Evolutionary conservation across 441 rosid species (phyloP).

Genomic region (Cnidoscolus chayamansa): DNA sequence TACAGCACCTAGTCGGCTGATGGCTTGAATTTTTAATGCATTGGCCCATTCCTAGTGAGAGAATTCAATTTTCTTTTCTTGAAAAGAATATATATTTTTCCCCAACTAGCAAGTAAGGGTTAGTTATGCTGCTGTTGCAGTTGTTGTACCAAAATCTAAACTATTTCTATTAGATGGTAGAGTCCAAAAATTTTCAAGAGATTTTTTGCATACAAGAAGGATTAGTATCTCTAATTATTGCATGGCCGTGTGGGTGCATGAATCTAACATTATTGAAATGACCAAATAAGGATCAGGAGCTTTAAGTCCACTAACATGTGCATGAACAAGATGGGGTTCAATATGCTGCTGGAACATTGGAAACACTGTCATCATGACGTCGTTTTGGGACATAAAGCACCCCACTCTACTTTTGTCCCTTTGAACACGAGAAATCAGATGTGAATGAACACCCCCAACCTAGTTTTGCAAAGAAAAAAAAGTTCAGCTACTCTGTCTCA

Average conservation of each 20-base stretch:
- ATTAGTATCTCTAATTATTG: not conserved
- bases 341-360: conserved; percentile 99
- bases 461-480: conserved; percentile 36
- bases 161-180: not conserved
- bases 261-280: not conserved
- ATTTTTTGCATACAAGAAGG: not conserved
- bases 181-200: not conserved
- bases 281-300: conserved; percentile 12
- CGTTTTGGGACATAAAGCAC: conserved; percentile 91
- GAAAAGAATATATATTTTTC: not conserved
- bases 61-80: not conserved
- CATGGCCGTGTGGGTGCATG: not conserved
- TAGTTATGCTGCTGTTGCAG: no score
- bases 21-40: not conserved
- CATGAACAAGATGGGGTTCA: conserved; percentile 99
- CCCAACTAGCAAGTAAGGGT: not conserved
- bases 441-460: conserved; percentile 99
- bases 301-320: conserved; percentile 70
- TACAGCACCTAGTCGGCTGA: not conserved
- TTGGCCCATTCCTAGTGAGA: not conserved
- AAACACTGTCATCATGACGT: conserved; percentile 95
- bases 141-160: not conserved
- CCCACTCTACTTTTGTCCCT: conserved; percentile 95
- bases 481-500: conserved; percentile 19
- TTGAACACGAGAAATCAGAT: conserved; percentile 96